Evolutionary conservation across 2,329 filamentous ascomycete genomes (phyloP), one percentile per base, ranked within the genome.

Genomic region (Fusarium multiceps): DNA sequence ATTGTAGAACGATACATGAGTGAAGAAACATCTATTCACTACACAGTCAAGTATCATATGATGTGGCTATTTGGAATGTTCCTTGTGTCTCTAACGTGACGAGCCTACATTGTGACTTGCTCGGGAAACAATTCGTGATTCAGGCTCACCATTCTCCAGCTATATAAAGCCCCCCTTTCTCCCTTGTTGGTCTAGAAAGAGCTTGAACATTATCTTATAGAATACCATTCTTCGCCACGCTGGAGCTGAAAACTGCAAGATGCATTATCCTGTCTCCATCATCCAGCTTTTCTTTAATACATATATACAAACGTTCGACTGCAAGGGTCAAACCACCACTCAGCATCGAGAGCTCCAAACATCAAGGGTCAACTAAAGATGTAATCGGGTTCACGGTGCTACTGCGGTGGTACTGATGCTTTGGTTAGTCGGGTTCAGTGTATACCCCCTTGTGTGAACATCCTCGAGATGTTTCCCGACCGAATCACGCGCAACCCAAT

Each of bases 311-410:
- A 3, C 16, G 10, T 0, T 20, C 4, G 21, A 40, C 12, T 6
- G 21, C 18, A 5, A 3, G 13, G 28, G 23, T 4, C 34, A 37
- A 2, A 37, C 1, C 18, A 37, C 18, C 3, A 0, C 10, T 0
- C 34, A 37, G 6, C 34, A 37, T 37, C 34, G 34, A 37, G 18
- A 37, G 34, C 34, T n/a, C 34, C 34, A 37, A 37, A 2, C 10
- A 4, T 37, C 18, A n/a, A 37, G 1, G 1, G 6, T 7, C 34
- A 37, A 37, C 18, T 37, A 37, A 37, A 37, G 34, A 37, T 12
- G 10, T 3, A 37, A 37, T n/a, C 18, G 18, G 11, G 18, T 1
- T 37, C 34, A 18, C 10, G 1, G 3, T 11, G 16, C 5, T 37
- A 37, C 3, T n/a, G 9, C 0, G 5, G 32, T 13, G 28, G 28